phyloP scores from a whole-genome alignment of 345 rosid genomes.

The Salix exigua region DNA sequence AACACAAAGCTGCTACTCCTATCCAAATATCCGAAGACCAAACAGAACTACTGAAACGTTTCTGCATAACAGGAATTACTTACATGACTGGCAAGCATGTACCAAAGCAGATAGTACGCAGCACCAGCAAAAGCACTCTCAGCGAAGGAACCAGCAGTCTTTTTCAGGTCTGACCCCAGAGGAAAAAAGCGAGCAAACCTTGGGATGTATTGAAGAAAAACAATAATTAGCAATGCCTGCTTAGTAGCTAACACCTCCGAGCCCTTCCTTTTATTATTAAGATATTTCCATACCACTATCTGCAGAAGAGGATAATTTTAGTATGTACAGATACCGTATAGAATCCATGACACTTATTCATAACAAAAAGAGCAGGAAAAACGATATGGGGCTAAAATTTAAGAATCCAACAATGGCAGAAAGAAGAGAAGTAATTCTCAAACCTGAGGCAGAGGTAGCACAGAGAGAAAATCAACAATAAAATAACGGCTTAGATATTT shows the following conservation, averaged over 20 bases:
- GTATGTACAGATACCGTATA: not conserved
- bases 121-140: constrained; percentile 84
- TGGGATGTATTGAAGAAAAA: constrained; percentile 71
- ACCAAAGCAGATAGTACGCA: constrained; percentile 86
- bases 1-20: not conserved
- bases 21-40: not conserved
- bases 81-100: constrained; percentile 85
- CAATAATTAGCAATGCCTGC: constrained; percentile 48
- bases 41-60: not conserved
- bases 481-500: constrained; percentile 65
- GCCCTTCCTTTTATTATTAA: constrained; percentile 43
- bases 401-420: not conserved
- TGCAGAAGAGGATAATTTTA: constrained; percentile 21
- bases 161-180: constrained; percentile 73
- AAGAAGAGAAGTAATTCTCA: constrained; percentile 1
- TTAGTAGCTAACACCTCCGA: constrained; percentile 60
- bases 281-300: constrained; percentile 70
- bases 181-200: constrained; percentile 71
- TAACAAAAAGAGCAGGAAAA: not conserved
- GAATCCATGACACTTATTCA: not conserved
- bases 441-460: constrained; percentile 86
- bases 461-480: constrained; percentile 66
- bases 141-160: constrained; percentile 76
- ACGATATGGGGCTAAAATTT: not conserved
- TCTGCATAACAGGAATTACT: constrained; percentile 21